Base-by-base conservation (phyloP, 352 stramenopile genomes). In the Pilasporangium apinafurcum region DNA sequence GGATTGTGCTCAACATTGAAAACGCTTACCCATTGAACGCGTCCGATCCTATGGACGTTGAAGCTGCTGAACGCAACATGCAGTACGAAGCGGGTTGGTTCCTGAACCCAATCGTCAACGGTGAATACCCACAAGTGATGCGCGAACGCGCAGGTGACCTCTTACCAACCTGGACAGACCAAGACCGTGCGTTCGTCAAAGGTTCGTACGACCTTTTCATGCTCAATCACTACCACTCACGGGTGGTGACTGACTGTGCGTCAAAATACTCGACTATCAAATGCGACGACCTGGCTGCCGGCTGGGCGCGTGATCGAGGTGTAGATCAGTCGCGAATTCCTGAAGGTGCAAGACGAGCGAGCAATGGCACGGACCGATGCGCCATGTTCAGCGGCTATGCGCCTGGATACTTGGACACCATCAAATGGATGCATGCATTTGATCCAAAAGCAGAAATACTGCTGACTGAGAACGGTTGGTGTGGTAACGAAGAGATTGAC, bases 121-220 rank as follows among this genome's bases (percentile, higher is more conserved):
- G 92, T 21, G 81, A 98, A 36, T 98, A 98, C 58, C 95, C 95
- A 2, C 33, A 53, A n/a, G 68, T 86, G 27, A 98, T 98, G 92
- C 71, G 72, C 27, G 47, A 86, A 32, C 65, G 75, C 30, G 74
- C 92, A 4, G 83, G 86, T 7, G 62, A 76, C 26, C 68, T 83
- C 8, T 59, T 98, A 25, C 92, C 92, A 6, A 39, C 32, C n/a
- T 98, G 98, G 54, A 95, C 91, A 13, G 14, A 45, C n/a, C 60
- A 83, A 17, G 69, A 97, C 45, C 43, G 72, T 21, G 59, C 65
- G 22, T 24, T 86, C 26, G 43, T 98, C n/a, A 65, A 68, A 26
- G 75, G 70, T 8, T 96, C 81, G 18, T 80, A 78, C 51, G 95
- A 98, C 42, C 87, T 98, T 37, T 83, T 98, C 45, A 96, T 95